Base-by-base conservation (phyloP, 148 eudicot species). In the Nyssa sinensis region DNA sequence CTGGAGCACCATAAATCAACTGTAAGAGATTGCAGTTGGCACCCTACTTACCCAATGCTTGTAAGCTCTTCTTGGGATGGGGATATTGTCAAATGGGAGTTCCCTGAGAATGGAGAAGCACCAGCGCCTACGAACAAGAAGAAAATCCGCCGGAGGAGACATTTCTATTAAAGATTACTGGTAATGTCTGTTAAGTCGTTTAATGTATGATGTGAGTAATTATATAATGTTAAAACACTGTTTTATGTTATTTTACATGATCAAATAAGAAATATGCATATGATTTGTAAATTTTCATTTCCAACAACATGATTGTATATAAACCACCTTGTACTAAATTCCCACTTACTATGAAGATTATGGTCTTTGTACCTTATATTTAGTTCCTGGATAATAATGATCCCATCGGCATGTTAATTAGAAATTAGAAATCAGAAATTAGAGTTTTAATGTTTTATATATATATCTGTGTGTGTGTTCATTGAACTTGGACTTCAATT, bases 31-130 rank as follows among this genome's bases (percentile, higher is more conserved):
- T 91, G 98, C 51, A 85, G 87, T 71, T 93, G 98, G 98, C 98
- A 93, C 78, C 96, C 98, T 4, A 24, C 23, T 30, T 86, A 88
- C 68, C 98, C 98, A 13, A 84, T 83, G 87, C 80, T 93, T 3
- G 84, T 93, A 13, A 93, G 98, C 77, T 93, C 98, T 17, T 89
- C 96, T n/a, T 93, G 93, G 93, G 96, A 89, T 34, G 96, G 94
- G 8, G 83, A 78, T 41, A 60, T 93, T 14, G 81, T 86, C 28
- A 86, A 87, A 76, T 82, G 91, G 79, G 96, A 93, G 59, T 86
- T 85, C 69, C 87, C 82, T 39, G 98, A 90, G 16, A 79, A 44
- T 62, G 86, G 68, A 53, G 89, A 81, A n/a, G 57, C 80, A 33
- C 81, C 78, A 6, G 60, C 66, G 8, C 79, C 82, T 41, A 27